Evolutionary conservation across 495 filamentous ascomycete genomes (phyloP).

Genomic region (Astrothelium subdiscretum): DNA sequence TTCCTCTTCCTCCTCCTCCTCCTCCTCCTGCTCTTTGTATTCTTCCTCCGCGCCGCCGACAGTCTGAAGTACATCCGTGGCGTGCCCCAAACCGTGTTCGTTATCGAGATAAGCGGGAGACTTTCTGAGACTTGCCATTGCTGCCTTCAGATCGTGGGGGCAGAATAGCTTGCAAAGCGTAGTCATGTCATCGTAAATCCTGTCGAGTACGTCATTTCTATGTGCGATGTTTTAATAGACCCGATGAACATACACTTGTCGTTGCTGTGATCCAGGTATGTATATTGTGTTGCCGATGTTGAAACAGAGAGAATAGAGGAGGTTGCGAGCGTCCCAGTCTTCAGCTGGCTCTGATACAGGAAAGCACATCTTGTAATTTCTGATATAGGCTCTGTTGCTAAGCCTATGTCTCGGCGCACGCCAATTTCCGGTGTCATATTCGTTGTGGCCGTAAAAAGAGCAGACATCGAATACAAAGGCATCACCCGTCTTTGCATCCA

Average conservation of each 20-base stretch:
- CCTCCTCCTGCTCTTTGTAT: not conserved
- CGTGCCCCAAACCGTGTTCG: not conserved
- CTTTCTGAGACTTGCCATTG: not conserved
- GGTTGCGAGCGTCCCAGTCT: slow-evolving; percentile 21
- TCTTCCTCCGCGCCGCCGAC: not conserved
- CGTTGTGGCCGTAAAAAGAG: slow-evolving; percentile 11
- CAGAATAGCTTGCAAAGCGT: not conserved
- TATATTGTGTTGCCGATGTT: slow-evolving; percentile 21
- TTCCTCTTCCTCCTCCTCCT: not conserved
- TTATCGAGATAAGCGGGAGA: not conserved
- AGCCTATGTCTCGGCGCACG: slow-evolving; percentile 17
- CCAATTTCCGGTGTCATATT: slow-evolving; percentile 11
- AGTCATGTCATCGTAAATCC: not conserved
- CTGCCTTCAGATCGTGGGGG: not conserved
- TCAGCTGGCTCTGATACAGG: slow-evolving; percentile 19
- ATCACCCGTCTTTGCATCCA: slow-evolving; percentile 2
- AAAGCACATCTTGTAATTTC: slow-evolving; percentile 15
- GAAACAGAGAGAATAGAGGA: slow-evolving; percentile 22
- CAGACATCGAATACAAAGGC: slow-evolving; percentile 8
- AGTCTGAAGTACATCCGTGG: not conserved
- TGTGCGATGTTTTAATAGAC: not conserved
- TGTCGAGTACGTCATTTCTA: not conserved
- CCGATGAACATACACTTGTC: not conserved
- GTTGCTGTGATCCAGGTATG: slow-evolving; percentile 19
- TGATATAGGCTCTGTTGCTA: slow-evolving; percentile 18